Percentiles rank a stretch among this genome's conserved stretches.
Conservation (phyloP, 2,329 filamentous ascomycete genomes). For the Neophaeococcomyces aloes region DNA sequence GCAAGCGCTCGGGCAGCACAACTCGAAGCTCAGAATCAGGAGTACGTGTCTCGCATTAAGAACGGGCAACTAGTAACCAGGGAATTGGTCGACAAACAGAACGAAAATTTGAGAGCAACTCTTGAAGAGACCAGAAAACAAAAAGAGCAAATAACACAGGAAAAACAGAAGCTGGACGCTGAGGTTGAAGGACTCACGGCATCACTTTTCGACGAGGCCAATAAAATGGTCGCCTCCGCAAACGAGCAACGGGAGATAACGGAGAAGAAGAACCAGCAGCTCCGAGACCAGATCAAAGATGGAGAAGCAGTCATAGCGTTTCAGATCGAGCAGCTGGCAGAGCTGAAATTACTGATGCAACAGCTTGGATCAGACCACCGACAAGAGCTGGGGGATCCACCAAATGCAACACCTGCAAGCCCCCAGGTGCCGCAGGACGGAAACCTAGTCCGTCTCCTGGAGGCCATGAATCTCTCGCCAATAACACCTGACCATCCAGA, state of each 20-base stretch:
- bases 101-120: slow-evolving; percentile 46
- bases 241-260: slow-evolving; percentile 73
- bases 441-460: slow-evolving; percentile 46
- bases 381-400: slow-evolving; percentile 58
- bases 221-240: slow-evolving; percentile 91
- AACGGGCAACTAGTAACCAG: slow-evolving; percentile 67
- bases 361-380: slow-evolving; percentile 56
- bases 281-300: slow-evolving; percentile 74
- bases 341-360: slow-evolving; percentile 88
- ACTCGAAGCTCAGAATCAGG: slow-evolving; percentile 58
- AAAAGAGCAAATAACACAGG: slow-evolving; percentile 57
- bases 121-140: slow-evolving; percentile 56
- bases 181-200: slow-evolving; percentile 85
- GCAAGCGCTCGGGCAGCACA: slow-evolving; percentile 56
- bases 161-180: slow-evolving; percentile 81
- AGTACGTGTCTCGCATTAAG: slow-evolving; percentile 59
- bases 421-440: slow-evolving; percentile 54
- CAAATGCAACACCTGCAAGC: slow-evolving; percentile 66
- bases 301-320: slow-evolving; percentile 76
- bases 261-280: slow-evolving; percentile 76
- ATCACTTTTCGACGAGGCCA: slow-evolving; percentile 94
- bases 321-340: slow-evolving; percentile 83
- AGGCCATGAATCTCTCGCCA: slow-evolving; percentile 46
- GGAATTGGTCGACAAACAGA: slow-evolving; percentile 63
- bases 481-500: slow-evolving; percentile 41